phyloP scores from a whole-genome alignment of 2,329 filamentous ascomycete species.

The Epichloe baconii region DNA sequence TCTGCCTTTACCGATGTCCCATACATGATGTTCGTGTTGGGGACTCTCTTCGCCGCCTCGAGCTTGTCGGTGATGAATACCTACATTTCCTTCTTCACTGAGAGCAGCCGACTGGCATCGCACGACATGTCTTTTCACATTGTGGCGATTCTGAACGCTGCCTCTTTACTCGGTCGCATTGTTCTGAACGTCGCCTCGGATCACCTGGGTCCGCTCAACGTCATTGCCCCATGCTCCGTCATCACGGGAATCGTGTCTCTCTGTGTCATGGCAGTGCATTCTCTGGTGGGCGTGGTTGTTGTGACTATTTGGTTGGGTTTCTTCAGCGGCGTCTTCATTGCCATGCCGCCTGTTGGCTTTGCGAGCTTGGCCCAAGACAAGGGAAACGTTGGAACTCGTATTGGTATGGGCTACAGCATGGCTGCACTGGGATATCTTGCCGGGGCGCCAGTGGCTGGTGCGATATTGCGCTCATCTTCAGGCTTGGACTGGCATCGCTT shows the following conservation, averaged over 20 bases:
- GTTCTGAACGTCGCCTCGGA: constrained; percentile 26
- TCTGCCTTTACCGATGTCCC: constrained; percentile 34
- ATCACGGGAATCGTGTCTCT: constrained; percentile 20
- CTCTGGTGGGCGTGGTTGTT: constrained; percentile 19
- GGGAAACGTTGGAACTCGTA: constrained; percentile 27
- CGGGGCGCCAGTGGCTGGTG: constrained; percentile 23
- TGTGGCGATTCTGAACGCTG: constrained; percentile 31
- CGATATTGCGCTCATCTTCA: constrained; percentile 12
- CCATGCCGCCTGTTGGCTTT: constrained; percentile 27
- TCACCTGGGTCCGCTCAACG: constrained; percentile 22
- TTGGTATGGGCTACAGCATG: constrained; percentile 25
- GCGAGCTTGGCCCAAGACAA: constrained; percentile 26
- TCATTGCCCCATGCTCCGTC: constrained; percentile 16
- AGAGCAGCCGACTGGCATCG: constrained; percentile 25
- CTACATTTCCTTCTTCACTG: constrained; percentile 26
- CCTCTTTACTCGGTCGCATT: constrained; percentile 30
- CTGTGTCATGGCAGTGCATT: constrained; percentile 22
- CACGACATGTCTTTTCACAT: constrained; percentile 25
- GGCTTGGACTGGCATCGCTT: neutral
- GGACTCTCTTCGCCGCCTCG: constrained; percentile 29
- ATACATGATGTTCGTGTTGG: constrained; percentile 23
- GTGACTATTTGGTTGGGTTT: constrained; percentile 26
- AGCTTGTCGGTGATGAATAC: constrained; percentile 37
- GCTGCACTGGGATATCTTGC: constrained; percentile 19
- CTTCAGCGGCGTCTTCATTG: constrained; percentile 29